These are phyloP conservation scores for Coprinopsis marcescibilis DNA, from an alignment of 768 basidiomycete genomes.

Conservation along the genomic window DNA sequence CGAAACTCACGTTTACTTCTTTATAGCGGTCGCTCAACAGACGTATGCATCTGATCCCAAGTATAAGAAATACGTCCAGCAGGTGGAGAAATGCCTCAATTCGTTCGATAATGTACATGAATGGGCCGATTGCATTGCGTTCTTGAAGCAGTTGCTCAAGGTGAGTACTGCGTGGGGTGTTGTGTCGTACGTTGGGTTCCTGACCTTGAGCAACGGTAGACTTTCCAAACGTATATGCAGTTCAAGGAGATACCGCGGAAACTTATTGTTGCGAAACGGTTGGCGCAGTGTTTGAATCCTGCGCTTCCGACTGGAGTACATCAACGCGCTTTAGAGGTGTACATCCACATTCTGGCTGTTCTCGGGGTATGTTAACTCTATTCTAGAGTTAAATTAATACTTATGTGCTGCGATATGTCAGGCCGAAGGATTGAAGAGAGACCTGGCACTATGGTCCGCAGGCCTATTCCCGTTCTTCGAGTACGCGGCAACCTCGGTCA, in stretches of 20 bases:
- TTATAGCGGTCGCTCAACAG: constrained; percentile 44
- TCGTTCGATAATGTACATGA: constrained; percentile 96
- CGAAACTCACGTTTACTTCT: neutral
- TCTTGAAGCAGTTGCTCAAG: constrained; percentile 90
- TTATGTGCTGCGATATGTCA: constrained; percentile 23
- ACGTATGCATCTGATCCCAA: constrained; percentile 77
- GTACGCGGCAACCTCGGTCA: constrained; percentile 98
- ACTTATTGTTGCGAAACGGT: constrained; percentile 87
- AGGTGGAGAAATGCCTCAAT: constrained; percentile 88
- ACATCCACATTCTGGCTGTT: constrained; percentile 84
- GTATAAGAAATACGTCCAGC: constrained; percentile 88
- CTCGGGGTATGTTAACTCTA: constrained; percentile 64
- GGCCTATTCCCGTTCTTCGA: constrained; percentile 98
- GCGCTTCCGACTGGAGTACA: constrained; percentile 95
- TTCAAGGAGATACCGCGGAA: constrained; percentile 97
- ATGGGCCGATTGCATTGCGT: constrained; percentile 99
- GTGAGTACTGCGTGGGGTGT: constrained; percentile 31
- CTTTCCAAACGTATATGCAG: constrained; percentile 87
- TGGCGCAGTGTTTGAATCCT: constrained; percentile 97
- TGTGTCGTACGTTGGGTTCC: neutral
- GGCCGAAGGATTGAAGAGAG: constrained; percentile 82
- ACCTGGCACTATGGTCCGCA: constrained; percentile 90
- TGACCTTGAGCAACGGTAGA: constrained; percentile 39
- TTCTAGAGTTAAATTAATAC: neutral
- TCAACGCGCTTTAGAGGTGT: constrained; percentile 93